A percentile compares a stretch with the other conserved stretches of the same genome.
phyloP scores from a whole-genome alignment of 805 yeast genomes.

The Yamadazyma phyllophila region DNA sequence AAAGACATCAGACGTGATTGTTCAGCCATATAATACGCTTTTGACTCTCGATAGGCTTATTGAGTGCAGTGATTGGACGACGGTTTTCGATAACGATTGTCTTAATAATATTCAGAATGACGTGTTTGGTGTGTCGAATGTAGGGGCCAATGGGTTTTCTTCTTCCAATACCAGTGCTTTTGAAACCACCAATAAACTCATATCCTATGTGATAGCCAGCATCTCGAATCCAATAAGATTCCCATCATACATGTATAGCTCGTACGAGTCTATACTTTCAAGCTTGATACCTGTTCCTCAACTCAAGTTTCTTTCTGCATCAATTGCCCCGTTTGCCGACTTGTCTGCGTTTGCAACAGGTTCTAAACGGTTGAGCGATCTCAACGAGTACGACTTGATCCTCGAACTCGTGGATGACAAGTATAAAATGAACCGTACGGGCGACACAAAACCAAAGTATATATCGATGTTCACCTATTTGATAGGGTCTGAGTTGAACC shows the following conservation, averaged over 20 bases:
- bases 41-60: slow-evolving; percentile 78
- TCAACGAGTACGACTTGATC: slow-evolving; percentile 82
- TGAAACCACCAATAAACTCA: slow-evolving; percentile 78
- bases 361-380: slow-evolving; percentile 40
- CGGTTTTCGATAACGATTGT: slow-evolving; percentile 92
- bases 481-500: slow-evolving; percentile 63
- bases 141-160: slow-evolving; percentile 1
- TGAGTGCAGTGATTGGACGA: slow-evolving; percentile 79
- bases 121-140: slow-evolving; percentile 19
- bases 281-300: slow-evolving; percentile 83
- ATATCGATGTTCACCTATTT: slow-evolving; percentile 66
- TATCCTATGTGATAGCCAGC: slow-evolving; percentile 80
- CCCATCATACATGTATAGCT: slow-evolving; percentile 89
- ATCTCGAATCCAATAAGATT: slow-evolving; percentile 85
- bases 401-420: slow-evolving; percentile 78
- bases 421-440: slow-evolving; percentile 62
- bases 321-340: slow-evolving; percentile 45
- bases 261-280: slow-evolving; percentile 76
- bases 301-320: slow-evolving; percentile 46
- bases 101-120: slow-evolving; percentile 66
- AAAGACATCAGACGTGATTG: slow-evolving; percentile 88
- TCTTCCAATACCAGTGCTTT: slow-evolving; percentile 52
- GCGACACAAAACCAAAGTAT: slow-evolving; percentile 43
- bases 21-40: slow-evolving; percentile 92
- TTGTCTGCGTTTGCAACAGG: slow-evolving; percentile 40